Base-by-base conservation (phyloP, 768 basidiomycete species). In the Paxillus rubicundulus region DNA sequence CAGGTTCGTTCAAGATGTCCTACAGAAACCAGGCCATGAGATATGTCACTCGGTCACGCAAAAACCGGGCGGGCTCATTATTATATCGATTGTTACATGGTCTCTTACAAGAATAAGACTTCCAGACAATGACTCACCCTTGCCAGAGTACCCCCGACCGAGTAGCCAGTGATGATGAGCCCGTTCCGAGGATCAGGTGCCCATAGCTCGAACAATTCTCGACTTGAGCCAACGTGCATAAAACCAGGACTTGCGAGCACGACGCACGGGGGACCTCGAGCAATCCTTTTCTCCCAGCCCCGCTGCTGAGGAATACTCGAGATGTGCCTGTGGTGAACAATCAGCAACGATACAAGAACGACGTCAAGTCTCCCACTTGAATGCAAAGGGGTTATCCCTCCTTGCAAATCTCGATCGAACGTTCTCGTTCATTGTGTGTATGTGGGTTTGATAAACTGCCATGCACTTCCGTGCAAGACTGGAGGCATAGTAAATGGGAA, bases 351-450 rank as follows among this genome's bases (percentile, higher is more conserved):
- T 38, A 10, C 21, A 17, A 28, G 9, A 32, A 13, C 32, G 7
- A 34, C 37, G 17, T 7, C 6, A 63, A 55, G 44, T 28, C 16
- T 80, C 90, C 45, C 66, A 94, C 85, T 91, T 94, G 87, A 99
- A 99, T 36, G 97, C 91, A 65, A 98, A 98, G 0, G 95, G 96
- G 66, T 98, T 97, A 59, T 98, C 94, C n/a, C 92, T 81, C 62
- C 85, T 85, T 0, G 93, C 92, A 68, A 96, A 98, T 42, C 94
- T 78, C 48, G 86, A 81, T 33, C 92, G 86, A 54, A 99, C 90
- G 63, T 90, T 87, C 32, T 86, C 77, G 66, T 98, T 97, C 93
- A 99, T 98, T 4, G 94, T 91, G 68, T 96, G 92, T 54, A 97
- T 93, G 66, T 98, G 93, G 1, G 88, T 90, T 70, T 97, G 92